These are phyloP conservation scores for Aurifilum marmelostoma DNA, from an alignment of 2,329 filamentous ascomycete species.

Conservation along the genomic window DNA sequence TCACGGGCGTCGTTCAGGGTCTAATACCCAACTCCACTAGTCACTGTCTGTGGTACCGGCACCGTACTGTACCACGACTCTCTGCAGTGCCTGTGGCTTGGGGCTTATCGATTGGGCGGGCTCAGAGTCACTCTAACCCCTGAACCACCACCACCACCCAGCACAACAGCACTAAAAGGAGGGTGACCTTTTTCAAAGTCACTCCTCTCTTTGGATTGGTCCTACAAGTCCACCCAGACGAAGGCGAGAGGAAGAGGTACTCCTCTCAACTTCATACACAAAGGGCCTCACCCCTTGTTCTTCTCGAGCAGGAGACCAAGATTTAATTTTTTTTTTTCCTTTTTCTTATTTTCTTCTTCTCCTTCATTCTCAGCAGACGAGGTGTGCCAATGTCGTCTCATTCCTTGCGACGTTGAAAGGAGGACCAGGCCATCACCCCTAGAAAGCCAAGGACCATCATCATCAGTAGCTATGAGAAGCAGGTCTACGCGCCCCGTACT, in stretches of 20 bases:
- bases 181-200: not conserved
- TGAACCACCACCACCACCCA: not conserved
- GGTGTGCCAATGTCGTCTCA: not conserved
- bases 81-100: conserved; percentile 8
- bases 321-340: not conserved
- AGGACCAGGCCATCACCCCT: not conserved
- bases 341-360: not conserved
- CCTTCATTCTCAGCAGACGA: not conserved
- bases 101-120: conserved; percentile 19
- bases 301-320: not conserved
- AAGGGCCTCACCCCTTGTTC: not conserved
- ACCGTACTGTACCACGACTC: not conserved
- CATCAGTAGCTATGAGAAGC: conserved; percentile 9
- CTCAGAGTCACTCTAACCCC: conserved; percentile 1
- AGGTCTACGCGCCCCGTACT: not conserved
- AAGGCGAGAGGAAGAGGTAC: not conserved
- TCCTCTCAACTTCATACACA: not conserved
- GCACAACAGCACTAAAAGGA: not conserved
- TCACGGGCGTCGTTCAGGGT: conserved; percentile 6
- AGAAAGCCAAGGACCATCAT: not conserved
- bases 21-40: not conserved
- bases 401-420: not conserved
- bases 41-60: not conserved
- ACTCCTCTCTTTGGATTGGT: not conserved
- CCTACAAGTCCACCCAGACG: not conserved